Percentiles rank a stretch among this genome's conserved stretches.
Conservation (phyloP, 2,329 filamentous ascomycete species). For the Fusarium veterinarium region DNA sequence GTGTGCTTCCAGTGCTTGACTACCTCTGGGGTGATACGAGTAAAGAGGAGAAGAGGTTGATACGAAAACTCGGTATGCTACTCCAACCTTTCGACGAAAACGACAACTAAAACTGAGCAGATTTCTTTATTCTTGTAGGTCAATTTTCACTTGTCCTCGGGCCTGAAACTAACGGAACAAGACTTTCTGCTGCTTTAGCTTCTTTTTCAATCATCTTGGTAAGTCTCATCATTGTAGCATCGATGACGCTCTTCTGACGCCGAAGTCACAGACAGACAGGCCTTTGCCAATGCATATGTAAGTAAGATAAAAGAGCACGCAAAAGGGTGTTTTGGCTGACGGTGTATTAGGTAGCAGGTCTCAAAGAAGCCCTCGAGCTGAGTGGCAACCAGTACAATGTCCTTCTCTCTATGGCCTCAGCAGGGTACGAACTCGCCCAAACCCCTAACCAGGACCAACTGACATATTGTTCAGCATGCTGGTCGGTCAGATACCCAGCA, state of each 20-base stretch:
- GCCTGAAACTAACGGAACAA: background rate
- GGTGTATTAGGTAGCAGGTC: constrained; percentile 51
- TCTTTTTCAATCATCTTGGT: constrained; percentile 37
- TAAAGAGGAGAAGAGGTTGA: constrained; percentile 32
- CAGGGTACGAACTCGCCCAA: constrained; percentile 38
- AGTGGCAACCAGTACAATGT: constrained; percentile 54
- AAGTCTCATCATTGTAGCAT: rapidly evolving
- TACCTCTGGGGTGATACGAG: constrained; percentile 35
- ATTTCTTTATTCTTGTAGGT: constrained; percentile 49
- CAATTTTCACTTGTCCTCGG: too few species aligned
- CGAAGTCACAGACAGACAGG: constrained; percentile 4
- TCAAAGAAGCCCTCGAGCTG: constrained; percentile 57
- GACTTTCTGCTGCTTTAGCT: constrained; percentile 34
- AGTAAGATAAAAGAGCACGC: background rate
- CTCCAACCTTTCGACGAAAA: rapidly evolving
- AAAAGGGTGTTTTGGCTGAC: background rate
- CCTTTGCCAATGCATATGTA: constrained; percentile 36
- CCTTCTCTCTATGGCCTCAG: constrained; percentile 43
- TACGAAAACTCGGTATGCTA: constrained; percentile 23
- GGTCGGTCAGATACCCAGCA: constrained; percentile 67
- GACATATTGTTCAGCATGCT: constrained; percentile 42
- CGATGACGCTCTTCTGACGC: background rate
- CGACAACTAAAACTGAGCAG: background rate
- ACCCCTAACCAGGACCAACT: rapidly evolving
- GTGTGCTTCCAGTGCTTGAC: background rate